Percentiles rank a stretch among this genome's conserved stretches.
These are phyloP conservation scores for Bruguiera sexangula DNA, from an alignment of 345 rosid genomes.

Conservation along the genomic window DNA sequence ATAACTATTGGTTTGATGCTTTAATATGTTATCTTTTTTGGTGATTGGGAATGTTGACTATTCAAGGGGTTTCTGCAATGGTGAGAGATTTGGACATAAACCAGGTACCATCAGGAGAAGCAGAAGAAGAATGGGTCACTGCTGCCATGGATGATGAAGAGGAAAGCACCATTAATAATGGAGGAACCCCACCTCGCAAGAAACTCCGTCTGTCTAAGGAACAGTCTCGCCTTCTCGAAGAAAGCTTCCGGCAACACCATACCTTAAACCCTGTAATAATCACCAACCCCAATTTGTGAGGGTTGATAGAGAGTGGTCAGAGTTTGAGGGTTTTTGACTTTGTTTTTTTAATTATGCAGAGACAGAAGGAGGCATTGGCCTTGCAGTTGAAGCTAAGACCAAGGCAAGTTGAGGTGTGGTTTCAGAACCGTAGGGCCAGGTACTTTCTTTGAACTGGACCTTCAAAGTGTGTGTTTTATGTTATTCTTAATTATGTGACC, in stretches of 20 bases:
- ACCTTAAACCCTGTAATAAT: slow-evolving; percentile 66
- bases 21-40: background rate
- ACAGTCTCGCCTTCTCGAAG: slow-evolving; percentile 93
- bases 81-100: slow-evolving; percentile 70
- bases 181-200: slow-evolving; percentile 68
- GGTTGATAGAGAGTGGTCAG: no score
- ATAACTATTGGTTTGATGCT: background rate
- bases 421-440: slow-evolving; percentile 97
- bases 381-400: slow-evolving; percentile 62
- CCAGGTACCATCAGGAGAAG: slow-evolving; percentile 47
- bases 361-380: slow-evolving; percentile 79
- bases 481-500: no score
- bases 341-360: slow-evolving; percentile 38
- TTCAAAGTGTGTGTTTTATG: no score
- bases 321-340: background rate
- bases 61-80: slow-evolving; percentile 17
- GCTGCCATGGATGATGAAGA: slow-evolving; percentile 48
- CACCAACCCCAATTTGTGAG: background rate
- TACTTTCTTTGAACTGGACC: slow-evolving; percentile 18
- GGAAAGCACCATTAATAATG: slow-evolving; percentile 29
- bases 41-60: background rate
- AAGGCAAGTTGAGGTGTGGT: slow-evolving; percentile 90
- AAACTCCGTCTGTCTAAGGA: slow-evolving; percentile 89
- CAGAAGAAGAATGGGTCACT: slow-evolving; percentile 44
- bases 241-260: slow-evolving; percentile 87